Evolutionary conservation across 2,329 filamentous ascomycete genomes (phyloP), one percentile per base, ranked within the genome.

Genomic region (Cladophialophora exuberans): DNA sequence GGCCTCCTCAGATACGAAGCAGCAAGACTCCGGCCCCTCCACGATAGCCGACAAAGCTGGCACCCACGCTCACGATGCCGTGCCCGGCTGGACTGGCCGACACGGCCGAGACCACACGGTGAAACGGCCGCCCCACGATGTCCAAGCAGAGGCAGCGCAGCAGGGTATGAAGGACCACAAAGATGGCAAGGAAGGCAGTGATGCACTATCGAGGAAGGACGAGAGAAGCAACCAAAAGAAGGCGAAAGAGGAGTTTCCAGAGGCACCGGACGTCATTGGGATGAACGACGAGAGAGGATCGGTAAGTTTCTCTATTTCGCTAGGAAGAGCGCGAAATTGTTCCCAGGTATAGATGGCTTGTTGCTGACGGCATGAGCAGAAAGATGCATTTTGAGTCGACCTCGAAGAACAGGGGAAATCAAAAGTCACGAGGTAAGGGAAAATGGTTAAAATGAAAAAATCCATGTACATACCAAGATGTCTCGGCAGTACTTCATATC

Each of bases 221-320:
- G 68, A 71, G 18, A 61, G 60, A 6, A 64, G 69, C 17, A 66
- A 67, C 38, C 69, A 69, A 38, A 64, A 70, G 62, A 73, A 73
- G 64, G 72, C 74, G 2, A 76, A 79, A 65, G 57, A 74, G 59
- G 76, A 79, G 47, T 69, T 76, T 67, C 78, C 78, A 1, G 71
- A 78, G 56, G 77, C 77, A n/a, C 78, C 78, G 2, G 72, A 72
- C 10, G 69, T 81, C 10, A 74, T 79, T 64, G 78, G 79, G n/a
- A 79, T 80, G 75, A 76, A 78, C 60, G 77, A 80, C 65, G 78
- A 80, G 63, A 75, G 75, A 57, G 76, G 73, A 1, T 60, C 68
- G 63, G 76, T 77, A 62, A 70, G 71, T 69, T 25, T 43, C 6
- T 6, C 18, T 54, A 47, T 33, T 20, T 26, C 42, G 15, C 28